phyloP scores from a whole-genome alignment of 2,329 filamentous ascomycete species.

The Gyromitra esculenta region DNA sequence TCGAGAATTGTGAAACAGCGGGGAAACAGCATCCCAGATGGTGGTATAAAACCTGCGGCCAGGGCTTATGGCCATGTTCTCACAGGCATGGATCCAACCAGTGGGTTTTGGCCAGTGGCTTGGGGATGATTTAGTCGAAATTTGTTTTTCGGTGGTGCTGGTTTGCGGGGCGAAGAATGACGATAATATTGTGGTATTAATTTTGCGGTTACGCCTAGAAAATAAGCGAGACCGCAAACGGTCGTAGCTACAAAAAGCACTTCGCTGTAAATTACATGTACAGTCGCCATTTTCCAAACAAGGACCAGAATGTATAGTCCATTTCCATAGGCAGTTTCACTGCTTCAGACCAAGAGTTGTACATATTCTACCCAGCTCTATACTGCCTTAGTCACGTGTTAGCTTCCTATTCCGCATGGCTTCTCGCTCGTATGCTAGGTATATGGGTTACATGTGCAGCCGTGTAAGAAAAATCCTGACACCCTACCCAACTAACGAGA shows the following conservation, averaged over 20 bases:
- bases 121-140: conserved; percentile 13
- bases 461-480: no score
- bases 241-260: conserved; percentile 1
- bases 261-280: conserved; percentile 13
- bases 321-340: not conserved
- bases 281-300: not conserved
- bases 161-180: conserved; percentile 46
- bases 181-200: conserved; percentile 35
- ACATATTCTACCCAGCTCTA: not conserved
- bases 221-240: conserved; percentile 38
- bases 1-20: conserved; percentile 41
- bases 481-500: not conserved
- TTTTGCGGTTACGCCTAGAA: conserved; percentile 32
- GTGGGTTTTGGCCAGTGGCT: conserved; percentile 12
- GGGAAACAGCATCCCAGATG: conserved; percentile 51
- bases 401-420: not conserved
- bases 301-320: not conserved
- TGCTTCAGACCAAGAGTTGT: not conserved
- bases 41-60: conserved; percentile 53
- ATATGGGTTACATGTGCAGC: not conserved
- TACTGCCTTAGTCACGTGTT: conserved; percentile 23
- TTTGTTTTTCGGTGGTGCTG: conserved; percentile 27
- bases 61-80: conserved; percentile 49
- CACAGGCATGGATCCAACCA: conserved; percentile 35
- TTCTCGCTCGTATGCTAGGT: conserved; percentile 9